Evolutionary conservation across 2,329 filamentous ascomycete genomes (phyloP).

Genomic region (Ceratocystis variospora): DNA sequence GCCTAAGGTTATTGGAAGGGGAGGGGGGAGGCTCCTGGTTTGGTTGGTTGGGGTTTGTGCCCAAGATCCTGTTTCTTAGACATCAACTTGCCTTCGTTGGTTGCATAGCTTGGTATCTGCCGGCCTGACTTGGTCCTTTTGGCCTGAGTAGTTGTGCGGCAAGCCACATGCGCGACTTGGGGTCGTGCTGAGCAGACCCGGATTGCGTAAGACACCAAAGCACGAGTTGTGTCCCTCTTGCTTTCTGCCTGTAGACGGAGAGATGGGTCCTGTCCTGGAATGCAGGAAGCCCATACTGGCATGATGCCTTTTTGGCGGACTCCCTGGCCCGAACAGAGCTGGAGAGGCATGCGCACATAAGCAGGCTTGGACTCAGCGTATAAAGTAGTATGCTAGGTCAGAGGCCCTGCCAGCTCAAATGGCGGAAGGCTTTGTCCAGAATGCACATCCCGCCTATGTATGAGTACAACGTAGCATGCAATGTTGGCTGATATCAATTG

Average conservation of each 20-base stretch:
- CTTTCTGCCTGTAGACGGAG: not conserved
- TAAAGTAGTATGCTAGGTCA: too few relatives aligned
- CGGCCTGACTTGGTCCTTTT: too few relatives aligned
- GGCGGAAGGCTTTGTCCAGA: not conserved
- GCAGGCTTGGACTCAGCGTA: too few relatives aligned
- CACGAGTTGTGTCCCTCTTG: not conserved
- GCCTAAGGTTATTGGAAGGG: not conserved
- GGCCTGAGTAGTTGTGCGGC: too few relatives aligned
- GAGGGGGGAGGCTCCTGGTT: not conserved
- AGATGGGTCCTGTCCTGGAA: constrained; percentile 13
- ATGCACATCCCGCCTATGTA: not conserved
- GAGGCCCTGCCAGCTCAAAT: too few relatives aligned
- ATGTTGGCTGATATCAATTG: not conserved
- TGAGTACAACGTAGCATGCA: not conserved
- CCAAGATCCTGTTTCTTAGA: not conserved
- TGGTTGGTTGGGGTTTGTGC: not conserved
- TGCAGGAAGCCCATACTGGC: not conserved
- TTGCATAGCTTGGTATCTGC: not conserved
- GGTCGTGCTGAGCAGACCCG: too few relatives aligned
- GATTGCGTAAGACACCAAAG: not conserved
- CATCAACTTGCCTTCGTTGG: not conserved
- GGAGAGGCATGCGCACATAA: not conserved
- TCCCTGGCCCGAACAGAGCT: not conserved
- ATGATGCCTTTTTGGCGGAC: not conserved
- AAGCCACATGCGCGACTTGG: too few relatives aligned